Base-by-base conservation (phyloP, 2,329 filamentous ascomycete species). In the Hypoxylon sp. region DNA sequence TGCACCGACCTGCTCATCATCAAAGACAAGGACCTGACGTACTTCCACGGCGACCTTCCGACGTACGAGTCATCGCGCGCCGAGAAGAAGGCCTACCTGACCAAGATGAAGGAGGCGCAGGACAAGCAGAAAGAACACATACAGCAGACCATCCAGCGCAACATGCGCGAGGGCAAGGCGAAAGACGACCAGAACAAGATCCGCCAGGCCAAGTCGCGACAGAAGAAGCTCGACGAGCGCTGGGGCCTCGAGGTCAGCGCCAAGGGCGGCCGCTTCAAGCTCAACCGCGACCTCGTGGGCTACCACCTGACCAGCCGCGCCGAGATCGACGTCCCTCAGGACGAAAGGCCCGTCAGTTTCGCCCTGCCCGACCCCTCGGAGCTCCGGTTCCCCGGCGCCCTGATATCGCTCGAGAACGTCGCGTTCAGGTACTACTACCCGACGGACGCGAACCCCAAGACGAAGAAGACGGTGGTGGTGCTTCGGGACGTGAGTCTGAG, bases 111-210 rank as follows among this genome's bases (percentile, higher is more conserved):
- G 74, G 92, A 94, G 22, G 92, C 93, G 0, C 91, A 95, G 76
- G 92, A 96, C 60, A 90, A 89, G 76, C 92, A 97, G 77, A 91
- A 90, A 61, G 89, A 91, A 2, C 92, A 96, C 74, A 92, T 97
- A 68, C 90, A 95, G 79, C 88, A 92, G 73, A 92, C 90, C 0
- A 94, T 97, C 55, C 85, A 87, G 19, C 87, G 90, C 66, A 95
- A 92, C 72, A 87, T 94, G 74, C 91, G 90, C 71, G 87, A 91
- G 19, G 94, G 92, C 5, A 92, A 91, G 77, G 89, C 90, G 52
- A 91, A 90, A 26, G 92, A 93, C 31, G 93, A 97, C 75, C 91
- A 94, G 73, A 95, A 95, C 77, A 94, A 94, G 77, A 84, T 97
- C 2, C 89, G 92, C n/a, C 92, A 94, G 82, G 93, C 93, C 3